Evolutionary conservation across 2,329 filamentous ascomycete species (phyloP).

Genomic region (Colletotrichum sp.): DNA sequence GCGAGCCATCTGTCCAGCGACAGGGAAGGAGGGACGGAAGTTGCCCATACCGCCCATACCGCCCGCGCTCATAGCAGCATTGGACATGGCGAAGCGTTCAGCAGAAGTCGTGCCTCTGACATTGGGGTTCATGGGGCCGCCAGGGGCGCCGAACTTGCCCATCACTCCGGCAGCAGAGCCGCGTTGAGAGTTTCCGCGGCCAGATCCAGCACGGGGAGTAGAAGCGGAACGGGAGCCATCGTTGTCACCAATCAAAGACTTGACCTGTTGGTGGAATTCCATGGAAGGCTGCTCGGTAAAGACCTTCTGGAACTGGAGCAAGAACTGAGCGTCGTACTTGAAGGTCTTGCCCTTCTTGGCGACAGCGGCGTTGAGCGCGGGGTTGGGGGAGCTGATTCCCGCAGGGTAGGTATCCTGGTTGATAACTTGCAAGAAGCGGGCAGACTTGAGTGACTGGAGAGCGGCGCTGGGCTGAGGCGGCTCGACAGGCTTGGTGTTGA

Average conservation of each 20-base stretch:
- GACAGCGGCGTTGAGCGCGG: conserved; percentile 82
- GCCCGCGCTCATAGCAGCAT: conserved; percentile 44
- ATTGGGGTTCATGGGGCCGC: conserved; percentile 38
- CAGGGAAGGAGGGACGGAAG: conserved; percentile 53
- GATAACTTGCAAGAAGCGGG: conserved; percentile 83
- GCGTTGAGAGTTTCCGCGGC: conserved; percentile 57
- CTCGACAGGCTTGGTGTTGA: conserved; percentile 85
- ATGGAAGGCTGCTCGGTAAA: conserved; percentile 96
- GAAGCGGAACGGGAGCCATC: conserved; percentile 68
- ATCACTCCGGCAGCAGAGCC: conserved; percentile 62
- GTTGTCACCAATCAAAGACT: conserved; percentile 80
- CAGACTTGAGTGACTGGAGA: conserved; percentile 90
- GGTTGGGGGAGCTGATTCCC: conserved; percentile 88
- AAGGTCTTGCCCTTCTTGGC: conserved; percentile 82
- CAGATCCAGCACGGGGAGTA: conserved; percentile 61
- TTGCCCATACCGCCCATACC: conserved; percentile 30
- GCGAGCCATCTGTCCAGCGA: conserved; percentile 67
- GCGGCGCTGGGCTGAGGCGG: conserved; percentile 92
- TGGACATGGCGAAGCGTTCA: conserved; percentile 73
- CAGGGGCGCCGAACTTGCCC: conserved; percentile 64
- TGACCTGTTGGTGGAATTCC: conserved; percentile 92
- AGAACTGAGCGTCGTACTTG: conserved; percentile 94
- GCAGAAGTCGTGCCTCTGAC: conserved; percentile 75
- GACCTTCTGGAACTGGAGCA: conserved; percentile 94
- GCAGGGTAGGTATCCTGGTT: conserved; percentile 81